Evolutionary conservation across 176 grass and related monocot genomes (phyloP).

Genomic region (Tillandsia leiboldiana): DNA sequence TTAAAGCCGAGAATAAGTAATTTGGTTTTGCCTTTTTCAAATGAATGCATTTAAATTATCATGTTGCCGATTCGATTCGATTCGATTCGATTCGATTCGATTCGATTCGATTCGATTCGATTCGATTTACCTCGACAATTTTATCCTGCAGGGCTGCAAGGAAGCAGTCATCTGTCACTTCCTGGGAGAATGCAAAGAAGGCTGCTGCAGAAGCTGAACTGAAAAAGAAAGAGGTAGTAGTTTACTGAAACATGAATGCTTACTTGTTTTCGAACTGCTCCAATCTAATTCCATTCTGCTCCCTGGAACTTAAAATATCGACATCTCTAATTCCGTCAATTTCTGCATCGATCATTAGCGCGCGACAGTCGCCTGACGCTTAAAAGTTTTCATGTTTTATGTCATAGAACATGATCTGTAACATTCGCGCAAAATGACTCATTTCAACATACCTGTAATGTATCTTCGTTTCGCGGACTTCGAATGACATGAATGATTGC

Average conservation of each 20-base stretch:
- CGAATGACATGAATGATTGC: too few relatives aligned
- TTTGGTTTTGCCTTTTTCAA: not conserved
- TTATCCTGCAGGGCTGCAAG: slow-evolving; percentile 42
- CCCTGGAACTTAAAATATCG: too few relatives aligned
- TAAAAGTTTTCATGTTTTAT: too few relatives aligned
- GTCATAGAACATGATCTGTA: too few relatives aligned
- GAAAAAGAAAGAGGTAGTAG: slow-evolving; percentile 62
- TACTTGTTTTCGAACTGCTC: not conserved
- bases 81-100: slow-evolving; percentile 9
- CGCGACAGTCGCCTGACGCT: too few relatives aligned
- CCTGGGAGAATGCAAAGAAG: slow-evolving; percentile 81
- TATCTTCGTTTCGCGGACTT: too few relatives aligned
- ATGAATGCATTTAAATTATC: not conserved
- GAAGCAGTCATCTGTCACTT: slow-evolving; percentile 57
- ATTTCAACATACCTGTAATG: too few relatives aligned
- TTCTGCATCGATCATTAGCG: too few relatives aligned
- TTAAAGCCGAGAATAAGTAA: slow-evolving; percentile 81
- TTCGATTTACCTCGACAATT: not conserved
- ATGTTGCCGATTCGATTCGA: not conserved
- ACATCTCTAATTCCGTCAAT: too few relatives aligned
- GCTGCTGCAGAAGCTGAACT: slow-evolving; percentile 54
- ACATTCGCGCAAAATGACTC: too few relatives aligned
- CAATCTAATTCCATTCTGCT: too few relatives aligned
- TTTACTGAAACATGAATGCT: not conserved
- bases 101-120: not conserved